Conservation (phyloP, 1,139 yeast genomes). For the Suhomyces maxii region DNA sequence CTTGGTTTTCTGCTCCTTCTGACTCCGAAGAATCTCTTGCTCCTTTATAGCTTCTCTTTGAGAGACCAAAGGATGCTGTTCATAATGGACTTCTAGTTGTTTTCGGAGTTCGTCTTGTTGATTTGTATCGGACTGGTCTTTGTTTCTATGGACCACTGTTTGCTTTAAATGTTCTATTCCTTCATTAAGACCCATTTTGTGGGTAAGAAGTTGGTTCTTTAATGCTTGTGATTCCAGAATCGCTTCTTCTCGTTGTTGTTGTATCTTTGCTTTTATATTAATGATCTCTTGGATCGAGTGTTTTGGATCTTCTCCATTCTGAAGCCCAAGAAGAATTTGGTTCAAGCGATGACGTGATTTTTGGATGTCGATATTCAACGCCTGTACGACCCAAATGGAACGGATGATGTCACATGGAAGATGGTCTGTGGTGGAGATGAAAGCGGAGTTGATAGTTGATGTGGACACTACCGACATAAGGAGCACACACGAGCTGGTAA, state of each 20-base stretch:
- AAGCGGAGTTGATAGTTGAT: conserved; percentile 36
- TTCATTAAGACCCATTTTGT: conserved; percentile 28
- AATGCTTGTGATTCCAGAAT: conserved; percentile 37
- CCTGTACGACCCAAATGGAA: conserved; percentile 47
- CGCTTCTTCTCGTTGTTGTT: conserved; percentile 26
- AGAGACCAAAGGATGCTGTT: conserved; percentile 36
- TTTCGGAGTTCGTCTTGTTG: conserved; percentile 26
- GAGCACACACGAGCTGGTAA: too few relatives aligned
- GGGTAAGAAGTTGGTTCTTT: conserved; percentile 35
- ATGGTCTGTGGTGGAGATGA: conserved; percentile 48
- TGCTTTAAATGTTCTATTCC: conserved; percentile 33
- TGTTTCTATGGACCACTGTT: conserved; percentile 15
- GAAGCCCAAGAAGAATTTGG: conserved; percentile 7
- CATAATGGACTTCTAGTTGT: conserved; percentile 38
- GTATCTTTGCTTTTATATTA: conserved; percentile 15
- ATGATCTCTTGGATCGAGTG: conserved; percentile 13
- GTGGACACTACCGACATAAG: conserved; percentile 12
- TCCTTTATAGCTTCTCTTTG: conserved; percentile 43
- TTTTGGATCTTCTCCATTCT: conserved; percentile 4
- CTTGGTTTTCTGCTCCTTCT: conserved; percentile 3
- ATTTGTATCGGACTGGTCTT: conserved; percentile 10
- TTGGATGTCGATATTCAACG: conserved; percentile 34
- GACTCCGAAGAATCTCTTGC: conserved; percentile 16
- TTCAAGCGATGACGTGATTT: conserved; percentile 16
- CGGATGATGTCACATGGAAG: conserved; percentile 48